Conservation (phyloP, 2,329 filamentous ascomycete genomes). For the Penicillium sp. region DNA sequence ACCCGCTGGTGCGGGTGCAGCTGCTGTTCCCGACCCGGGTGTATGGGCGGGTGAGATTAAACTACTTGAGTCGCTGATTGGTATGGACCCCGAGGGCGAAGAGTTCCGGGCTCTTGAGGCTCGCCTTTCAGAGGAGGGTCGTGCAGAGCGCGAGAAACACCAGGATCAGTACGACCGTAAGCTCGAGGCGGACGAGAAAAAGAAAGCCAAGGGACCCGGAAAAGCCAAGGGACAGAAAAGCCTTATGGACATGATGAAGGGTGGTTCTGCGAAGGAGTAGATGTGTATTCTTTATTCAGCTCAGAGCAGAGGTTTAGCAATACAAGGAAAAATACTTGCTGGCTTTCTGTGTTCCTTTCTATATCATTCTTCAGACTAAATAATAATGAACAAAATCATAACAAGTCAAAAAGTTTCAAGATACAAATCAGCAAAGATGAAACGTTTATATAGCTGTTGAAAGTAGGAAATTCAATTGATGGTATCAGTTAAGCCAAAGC, state of each 20-base stretch:
- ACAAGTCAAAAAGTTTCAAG: not conserved
- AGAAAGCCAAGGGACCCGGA: constrained; percentile 42
- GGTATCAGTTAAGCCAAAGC: constrained; percentile 23
- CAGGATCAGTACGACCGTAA: constrained; percentile 78
- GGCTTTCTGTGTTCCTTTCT: not conserved
- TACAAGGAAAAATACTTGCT: not conserved
- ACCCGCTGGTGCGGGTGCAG: constrained; percentile 22
- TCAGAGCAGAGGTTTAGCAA: not conserved
- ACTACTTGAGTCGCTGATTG: constrained; percentile 82
- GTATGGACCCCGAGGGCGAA: constrained; percentile 71
- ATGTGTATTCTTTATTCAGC: not conserved
- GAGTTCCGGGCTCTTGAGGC: constrained; percentile 67
- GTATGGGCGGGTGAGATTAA: constrained; percentile 96
- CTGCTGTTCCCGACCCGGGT: constrained; percentile 68
- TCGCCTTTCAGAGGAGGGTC: constrained; percentile 66
- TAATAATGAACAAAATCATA: not conserved
- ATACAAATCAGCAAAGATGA: not conserved
- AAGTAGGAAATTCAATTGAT: constrained; percentile 18
- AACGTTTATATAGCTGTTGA: not conserved
- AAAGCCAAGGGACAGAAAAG: constrained; percentile 41
- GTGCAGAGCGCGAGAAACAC: constrained; percentile 68
- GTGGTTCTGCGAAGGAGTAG: constrained; percentile 12
- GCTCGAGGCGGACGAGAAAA: constrained; percentile 56
- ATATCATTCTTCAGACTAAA: not conserved
- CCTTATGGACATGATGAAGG: constrained; percentile 36